A percentile compares a stretch with the other conserved stretches of the same genome.
Conservation (phyloP, 2,329 filamentous ascomycete genomes). For the Pseudovirgaria hyperparasitica region DNA sequence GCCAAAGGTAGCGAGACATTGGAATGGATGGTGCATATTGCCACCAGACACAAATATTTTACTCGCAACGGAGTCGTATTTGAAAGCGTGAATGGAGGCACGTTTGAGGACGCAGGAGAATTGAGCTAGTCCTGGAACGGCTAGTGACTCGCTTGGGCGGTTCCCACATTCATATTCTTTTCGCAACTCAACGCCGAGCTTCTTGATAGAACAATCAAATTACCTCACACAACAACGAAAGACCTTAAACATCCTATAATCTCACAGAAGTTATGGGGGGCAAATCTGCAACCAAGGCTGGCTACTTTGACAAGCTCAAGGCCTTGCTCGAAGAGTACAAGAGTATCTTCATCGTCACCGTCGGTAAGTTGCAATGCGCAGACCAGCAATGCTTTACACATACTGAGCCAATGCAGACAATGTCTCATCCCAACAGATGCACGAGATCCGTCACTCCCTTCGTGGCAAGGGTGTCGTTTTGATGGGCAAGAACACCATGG, state of each 20-base stretch:
- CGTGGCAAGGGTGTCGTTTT: constrained; percentile 87
- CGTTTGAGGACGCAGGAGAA: not conserved
- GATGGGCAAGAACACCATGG: constrained; percentile 99
- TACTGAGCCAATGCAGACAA: constrained; percentile 65
- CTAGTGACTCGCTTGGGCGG: constrained; percentile 5
- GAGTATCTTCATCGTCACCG: constrained; percentile 90
- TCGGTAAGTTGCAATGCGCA: constrained; percentile 12
- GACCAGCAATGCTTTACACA: not conserved
- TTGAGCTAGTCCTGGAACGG: not conserved
- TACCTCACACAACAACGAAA: constrained; percentile 29
- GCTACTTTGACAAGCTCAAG: constrained; percentile 99
- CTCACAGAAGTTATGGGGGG: constrained; percentile 85
- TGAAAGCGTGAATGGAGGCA: constrained; percentile 48
- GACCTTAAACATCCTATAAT: constrained; percentile 99
- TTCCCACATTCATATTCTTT: constrained; percentile 5
- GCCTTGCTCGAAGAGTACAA: constrained; percentile 74
- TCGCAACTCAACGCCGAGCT: constrained; percentile 11
- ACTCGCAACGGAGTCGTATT: too few relatives aligned
- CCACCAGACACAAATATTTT: too few relatives aligned
- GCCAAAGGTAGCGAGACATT: constrained; percentile 21
- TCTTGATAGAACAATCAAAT: constrained; percentile 13
- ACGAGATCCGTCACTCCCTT: constrained; percentile 93
- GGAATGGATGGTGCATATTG: constrained; percentile 27
- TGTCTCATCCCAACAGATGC: constrained; percentile 99
- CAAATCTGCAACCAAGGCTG: constrained; percentile 88